Conservation (phyloP, 23 red algal species). For the Gracilaria vermiculophylla region DNA sequence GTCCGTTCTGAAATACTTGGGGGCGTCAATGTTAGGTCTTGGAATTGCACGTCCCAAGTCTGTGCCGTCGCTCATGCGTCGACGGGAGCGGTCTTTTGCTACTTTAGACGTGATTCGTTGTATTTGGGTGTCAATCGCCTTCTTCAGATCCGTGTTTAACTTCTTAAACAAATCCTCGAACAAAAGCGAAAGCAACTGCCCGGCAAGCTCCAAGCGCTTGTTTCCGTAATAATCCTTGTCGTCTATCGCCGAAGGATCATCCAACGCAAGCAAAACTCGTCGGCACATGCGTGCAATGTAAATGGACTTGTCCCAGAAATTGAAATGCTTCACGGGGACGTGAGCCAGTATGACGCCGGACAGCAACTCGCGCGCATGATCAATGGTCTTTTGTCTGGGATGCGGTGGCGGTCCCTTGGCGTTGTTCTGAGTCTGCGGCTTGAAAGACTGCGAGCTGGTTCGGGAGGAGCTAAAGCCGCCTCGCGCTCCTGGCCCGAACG, state of each 20-base stretch:
- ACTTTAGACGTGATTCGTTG: constrained; percentile 53
- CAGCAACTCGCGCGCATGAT: constrained; percentile 75
- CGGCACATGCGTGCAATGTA: constrained; percentile 90
- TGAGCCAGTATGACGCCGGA: constrained; percentile 73
- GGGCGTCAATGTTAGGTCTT: constrained; percentile 60
- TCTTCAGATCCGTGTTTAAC: constrained; percentile 84
- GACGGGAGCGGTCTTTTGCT: constrained; percentile 25
- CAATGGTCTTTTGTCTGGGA: constrained; percentile 49
- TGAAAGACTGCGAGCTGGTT: not conserved
- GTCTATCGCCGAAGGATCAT: constrained; percentile 79
- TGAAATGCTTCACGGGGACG: constrained; percentile 72
- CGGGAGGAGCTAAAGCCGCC: constrained; percentile 16
- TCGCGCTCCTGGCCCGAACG: constrained; percentile 2
- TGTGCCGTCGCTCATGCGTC: constrained; percentile 14
- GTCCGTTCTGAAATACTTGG: constrained; percentile 70
- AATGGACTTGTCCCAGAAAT: constrained; percentile 82
- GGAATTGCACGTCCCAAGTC: constrained; percentile 9
- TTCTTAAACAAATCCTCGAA: constrained; percentile 99
- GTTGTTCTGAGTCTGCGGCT: not conserved
- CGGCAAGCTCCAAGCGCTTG: constrained; percentile 94
- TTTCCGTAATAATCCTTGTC: constrained; percentile 99
- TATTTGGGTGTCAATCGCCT: constrained; percentile 71
- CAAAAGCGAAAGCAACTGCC: constrained; percentile 83
- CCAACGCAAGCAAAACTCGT: constrained; percentile 70
- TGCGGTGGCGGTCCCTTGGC: not conserved